phyloP scores from a whole-genome alignment of 352 stramenopile species.

The Phytophthora pseudosyringae region DNA sequence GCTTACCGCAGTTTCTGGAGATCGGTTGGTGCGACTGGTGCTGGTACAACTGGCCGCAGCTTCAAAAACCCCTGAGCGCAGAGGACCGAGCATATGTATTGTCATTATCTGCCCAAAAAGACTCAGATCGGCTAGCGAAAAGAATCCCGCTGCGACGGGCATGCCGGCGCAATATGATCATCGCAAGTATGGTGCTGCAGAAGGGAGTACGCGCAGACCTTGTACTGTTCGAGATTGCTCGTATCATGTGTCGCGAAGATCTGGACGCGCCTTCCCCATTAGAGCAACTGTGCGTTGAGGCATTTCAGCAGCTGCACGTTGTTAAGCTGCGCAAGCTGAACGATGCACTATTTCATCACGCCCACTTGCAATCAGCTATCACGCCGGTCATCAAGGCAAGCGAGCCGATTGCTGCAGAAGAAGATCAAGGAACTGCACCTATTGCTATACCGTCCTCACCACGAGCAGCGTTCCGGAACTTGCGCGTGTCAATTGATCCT shows the following conservation, averaged over 20 bases:
- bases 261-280: constrained; percentile 73
- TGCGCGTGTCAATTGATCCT: constrained; percentile 65
- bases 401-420: constrained; percentile 14
- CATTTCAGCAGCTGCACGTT: constrained; percentile 64
- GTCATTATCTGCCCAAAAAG: constrained; percentile 58
- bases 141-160: constrained; percentile 77
- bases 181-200: constrained; percentile 79
- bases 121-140: constrained; percentile 61
- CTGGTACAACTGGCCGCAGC: constrained; percentile 98
- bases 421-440: constrained; percentile 8
- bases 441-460: constrained; percentile 34
- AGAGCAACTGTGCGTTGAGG: constrained; percentile 72
- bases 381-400: constrained; percentile 21
- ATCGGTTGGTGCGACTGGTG: constrained; percentile 99
- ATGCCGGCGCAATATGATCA: constrained; percentile 84
- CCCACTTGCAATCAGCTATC: constrained; percentile 25
- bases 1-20: constrained; percentile 94
- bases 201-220: constrained; percentile 75
- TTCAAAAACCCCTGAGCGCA: constrained; percentile 68
- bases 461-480: constrained; percentile 38
- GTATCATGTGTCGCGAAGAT: constrained; percentile 88
- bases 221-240: constrained; percentile 74
- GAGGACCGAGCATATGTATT: constrained; percentile 73
- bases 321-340: constrained; percentile 40
- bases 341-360: constrained; percentile 25